Percentiles rank a stretch among this genome's conserved stretches.
Conservation (phyloP, 2,329 filamentous ascomycete genomes). For the Bimuria novae-zelandiae region DNA sequence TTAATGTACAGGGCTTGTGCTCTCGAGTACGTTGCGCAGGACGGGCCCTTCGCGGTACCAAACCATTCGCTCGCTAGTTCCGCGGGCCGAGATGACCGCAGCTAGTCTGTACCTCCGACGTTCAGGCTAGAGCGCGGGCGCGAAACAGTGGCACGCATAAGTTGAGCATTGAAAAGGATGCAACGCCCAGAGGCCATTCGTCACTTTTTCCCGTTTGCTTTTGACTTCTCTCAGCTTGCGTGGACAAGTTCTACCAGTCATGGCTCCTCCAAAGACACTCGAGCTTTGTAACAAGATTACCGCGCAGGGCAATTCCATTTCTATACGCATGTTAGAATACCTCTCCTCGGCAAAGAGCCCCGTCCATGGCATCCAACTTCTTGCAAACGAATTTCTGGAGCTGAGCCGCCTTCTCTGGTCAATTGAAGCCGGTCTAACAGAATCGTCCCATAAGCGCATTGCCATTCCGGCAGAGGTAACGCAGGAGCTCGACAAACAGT, state of each 20-base stretch:
- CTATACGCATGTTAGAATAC: slow-evolving; percentile 50
- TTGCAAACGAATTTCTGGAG: slow-evolving; percentile 70
- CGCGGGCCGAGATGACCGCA: background rate
- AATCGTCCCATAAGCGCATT: slow-evolving; percentile 54
- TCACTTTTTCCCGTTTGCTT: background rate
- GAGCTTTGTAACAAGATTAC: slow-evolving; percentile 64
- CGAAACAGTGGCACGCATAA: slow-evolving; percentile 1
- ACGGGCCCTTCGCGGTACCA: background rate
- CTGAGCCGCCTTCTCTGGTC: slow-evolving; percentile 68
- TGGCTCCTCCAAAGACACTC: slow-evolving; percentile 46
- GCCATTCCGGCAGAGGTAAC: slow-evolving; percentile 64
- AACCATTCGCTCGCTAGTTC: background rate
- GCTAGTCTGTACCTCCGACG: background rate
- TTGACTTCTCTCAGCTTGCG: background rate
- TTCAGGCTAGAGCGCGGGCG: slow-evolving; percentile 4
- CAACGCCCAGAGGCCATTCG: background rate
- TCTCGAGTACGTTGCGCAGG: slow-evolving; percentile 5
- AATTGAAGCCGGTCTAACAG: slow-evolving; percentile 66
- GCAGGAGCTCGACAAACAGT: slow-evolving; percentile 67
- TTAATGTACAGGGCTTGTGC: slow-evolving; percentile 5
- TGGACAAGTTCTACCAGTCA: slow-evolving; percentile 12
- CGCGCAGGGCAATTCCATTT: slow-evolving; percentile 57
- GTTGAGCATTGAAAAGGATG: background rate
- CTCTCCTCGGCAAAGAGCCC: slow-evolving; percentile 40
- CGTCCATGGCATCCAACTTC: slow-evolving; percentile 52